Percentiles rank a stretch among this genome's conserved stretches.
Conservation (phyloP, 208 protist genomes). For the Naegleria fowleri region DNA sequence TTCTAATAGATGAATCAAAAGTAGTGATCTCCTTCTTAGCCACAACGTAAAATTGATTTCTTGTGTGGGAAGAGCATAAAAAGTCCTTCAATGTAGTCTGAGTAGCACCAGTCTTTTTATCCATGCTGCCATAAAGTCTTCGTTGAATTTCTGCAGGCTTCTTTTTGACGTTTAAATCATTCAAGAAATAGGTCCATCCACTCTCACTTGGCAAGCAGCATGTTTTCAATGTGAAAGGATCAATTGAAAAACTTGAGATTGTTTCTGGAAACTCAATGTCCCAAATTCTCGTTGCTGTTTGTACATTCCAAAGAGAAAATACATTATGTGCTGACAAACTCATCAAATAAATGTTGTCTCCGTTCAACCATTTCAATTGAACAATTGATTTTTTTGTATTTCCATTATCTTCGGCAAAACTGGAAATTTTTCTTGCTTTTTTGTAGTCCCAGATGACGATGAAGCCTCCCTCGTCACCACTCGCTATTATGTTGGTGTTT, state of each 20-base stretch:
- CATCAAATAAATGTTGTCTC: not conserved
- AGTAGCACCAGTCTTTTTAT: not conserved
- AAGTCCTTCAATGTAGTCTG: not conserved
- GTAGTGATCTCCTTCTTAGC: not conserved
- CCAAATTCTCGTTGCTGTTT: not conserved
- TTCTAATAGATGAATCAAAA: not conserved
- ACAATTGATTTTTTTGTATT: slow-evolving; percentile 4
- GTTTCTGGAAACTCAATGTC: not conserved
- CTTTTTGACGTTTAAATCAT: not conserved
- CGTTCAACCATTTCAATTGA: slow-evolving; percentile 10
- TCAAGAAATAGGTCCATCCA: not conserved
- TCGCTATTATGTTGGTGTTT: not conserved
- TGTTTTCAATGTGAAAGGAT: not conserved
- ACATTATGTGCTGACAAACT: not conserved
- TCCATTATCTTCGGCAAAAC: not conserved
- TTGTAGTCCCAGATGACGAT: slow-evolving; percentile 18
- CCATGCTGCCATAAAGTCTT: not conserved
- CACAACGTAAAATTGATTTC: slow-evolving; percentile 8
- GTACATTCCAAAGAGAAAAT: not conserved
- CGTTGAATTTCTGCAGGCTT: not conserved
- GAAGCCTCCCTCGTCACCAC: not conserved
- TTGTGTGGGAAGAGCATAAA: not conserved
- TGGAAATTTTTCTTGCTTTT: not conserved
- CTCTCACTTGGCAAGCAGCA: not conserved
- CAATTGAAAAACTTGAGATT: not conserved